These are phyloP conservation scores for Globisporangium mamillatum DNA, from an alignment of 352 stramenopile species.

Conservation along the genomic window DNA sequence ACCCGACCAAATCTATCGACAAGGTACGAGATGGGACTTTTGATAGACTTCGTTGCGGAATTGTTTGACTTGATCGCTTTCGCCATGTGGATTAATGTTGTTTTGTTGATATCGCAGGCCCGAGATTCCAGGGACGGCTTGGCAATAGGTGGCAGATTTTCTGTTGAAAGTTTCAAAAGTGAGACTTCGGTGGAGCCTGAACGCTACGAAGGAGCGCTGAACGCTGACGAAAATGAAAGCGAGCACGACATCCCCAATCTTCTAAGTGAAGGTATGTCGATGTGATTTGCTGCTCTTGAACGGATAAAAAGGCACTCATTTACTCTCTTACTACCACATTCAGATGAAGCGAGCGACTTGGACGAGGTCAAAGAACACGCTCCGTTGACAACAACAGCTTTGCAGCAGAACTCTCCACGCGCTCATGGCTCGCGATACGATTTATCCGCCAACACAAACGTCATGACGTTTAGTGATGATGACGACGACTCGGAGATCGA, in stretches of 20 bases:
- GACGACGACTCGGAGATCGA: conserved; percentile 70
- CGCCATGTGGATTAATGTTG: not conserved
- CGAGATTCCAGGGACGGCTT: not conserved
- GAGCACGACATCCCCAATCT: conserved; percentile 1
- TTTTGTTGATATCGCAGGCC: not conserved
- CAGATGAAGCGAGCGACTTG: not conserved
- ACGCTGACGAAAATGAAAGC: not conserved
- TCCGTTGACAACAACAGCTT: not conserved
- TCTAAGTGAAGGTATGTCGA: conserved; percentile 1
- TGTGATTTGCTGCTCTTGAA: not conserved
- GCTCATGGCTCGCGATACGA: not conserved
- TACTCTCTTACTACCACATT: not conserved
- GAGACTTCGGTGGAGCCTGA: not conserved
- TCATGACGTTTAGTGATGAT: conserved; percentile 28
- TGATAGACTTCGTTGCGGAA: not conserved
- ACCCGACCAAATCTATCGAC: not conserved
- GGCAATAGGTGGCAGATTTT: not conserved
- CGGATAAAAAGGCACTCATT: not conserved
- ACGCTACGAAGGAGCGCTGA: not conserved
- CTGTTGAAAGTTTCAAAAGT: conserved; percentile 2
- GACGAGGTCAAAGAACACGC: not conserved
- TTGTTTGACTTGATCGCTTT: not conserved
- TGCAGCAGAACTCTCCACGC: conserved; percentile 2
- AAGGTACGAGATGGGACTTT: conserved; percentile 5
- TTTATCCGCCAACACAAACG: not conserved